These are phyloP conservation scores for Arachis stenosperma DNA, from an alignment of 306 rosid species.

Conservation along the genomic window DNA sequence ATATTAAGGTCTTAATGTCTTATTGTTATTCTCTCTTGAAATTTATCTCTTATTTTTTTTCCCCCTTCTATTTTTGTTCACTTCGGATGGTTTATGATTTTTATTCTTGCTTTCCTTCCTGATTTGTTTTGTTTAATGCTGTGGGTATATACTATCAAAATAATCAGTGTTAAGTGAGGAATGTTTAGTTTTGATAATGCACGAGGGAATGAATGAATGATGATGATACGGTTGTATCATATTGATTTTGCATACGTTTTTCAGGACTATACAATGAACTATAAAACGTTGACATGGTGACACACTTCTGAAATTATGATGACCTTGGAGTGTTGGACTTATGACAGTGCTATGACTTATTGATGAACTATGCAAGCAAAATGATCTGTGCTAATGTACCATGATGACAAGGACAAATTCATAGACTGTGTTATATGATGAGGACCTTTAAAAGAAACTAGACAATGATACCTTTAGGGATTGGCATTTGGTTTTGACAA, in stretches of 20 bases:
- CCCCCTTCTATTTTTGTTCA: too few relatives aligned
- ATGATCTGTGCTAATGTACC: not conserved
- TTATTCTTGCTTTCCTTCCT: not conserved
- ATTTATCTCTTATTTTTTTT: not conserved
- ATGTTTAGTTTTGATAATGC: not conserved
- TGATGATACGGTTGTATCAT: not conserved
- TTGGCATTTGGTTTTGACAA: not conserved
- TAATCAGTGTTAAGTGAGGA: not conserved
- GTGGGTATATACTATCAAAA: too few relatives aligned
- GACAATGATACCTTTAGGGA: not conserved
- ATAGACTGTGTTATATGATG: not conserved
- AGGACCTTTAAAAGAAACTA: not conserved
- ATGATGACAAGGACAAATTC: not conserved
- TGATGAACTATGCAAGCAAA: not conserved
- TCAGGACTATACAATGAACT: too few relatives aligned
- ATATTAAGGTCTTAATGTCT: slow-evolving; percentile 44
- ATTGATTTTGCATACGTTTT: too few relatives aligned
- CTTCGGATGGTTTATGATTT: not conserved
- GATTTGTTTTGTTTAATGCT: too few relatives aligned
- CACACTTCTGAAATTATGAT: too few relatives aligned
- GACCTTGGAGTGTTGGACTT: not conserved
- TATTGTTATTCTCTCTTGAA: not conserved
- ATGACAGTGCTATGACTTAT: not conserved
- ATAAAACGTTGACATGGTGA: not conserved
- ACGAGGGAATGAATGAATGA: not conserved